Evolutionary conservation across 2,329 filamentous ascomycete genomes (phyloP).

Genomic region (Pseudopyricularia cyperi): DNA sequence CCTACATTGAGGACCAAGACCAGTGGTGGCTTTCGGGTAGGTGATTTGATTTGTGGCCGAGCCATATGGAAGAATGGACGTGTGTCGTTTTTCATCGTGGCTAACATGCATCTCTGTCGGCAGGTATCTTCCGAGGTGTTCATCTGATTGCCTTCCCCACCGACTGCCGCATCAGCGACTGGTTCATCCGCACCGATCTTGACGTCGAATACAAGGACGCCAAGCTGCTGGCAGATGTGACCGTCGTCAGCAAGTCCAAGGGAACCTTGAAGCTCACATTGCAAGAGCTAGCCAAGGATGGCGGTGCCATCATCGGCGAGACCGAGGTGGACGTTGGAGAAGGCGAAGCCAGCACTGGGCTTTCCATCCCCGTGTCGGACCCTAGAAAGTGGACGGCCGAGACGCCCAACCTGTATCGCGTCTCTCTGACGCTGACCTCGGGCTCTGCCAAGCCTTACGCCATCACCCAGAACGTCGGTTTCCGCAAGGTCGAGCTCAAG

Average conservation of each 20-base stretch:
- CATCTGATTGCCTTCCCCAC: constrained; percentile 43
- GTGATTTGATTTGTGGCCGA: not conserved
- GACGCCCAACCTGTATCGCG: constrained; percentile 45
- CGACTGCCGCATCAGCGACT: constrained; percentile 38
- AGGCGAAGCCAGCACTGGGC: constrained; percentile 22
- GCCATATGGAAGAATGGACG: too few species aligned
- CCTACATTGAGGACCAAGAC: constrained; percentile 58
- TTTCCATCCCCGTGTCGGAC: constrained; percentile 30
- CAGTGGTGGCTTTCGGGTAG: constrained; percentile 53
- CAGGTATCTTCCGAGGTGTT: constrained; percentile 54
- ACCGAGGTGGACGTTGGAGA: constrained; percentile 12
- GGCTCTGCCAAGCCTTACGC: constrained; percentile 17
- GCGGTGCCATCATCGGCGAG: constrained; percentile 10
- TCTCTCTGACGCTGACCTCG: constrained; percentile 27
- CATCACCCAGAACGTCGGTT: constrained; percentile 44
- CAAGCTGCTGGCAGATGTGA: constrained; percentile 33
- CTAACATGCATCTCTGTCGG: not conserved
- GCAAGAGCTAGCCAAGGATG: constrained; percentile 18
- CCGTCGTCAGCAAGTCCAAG: constrained; percentile 20
- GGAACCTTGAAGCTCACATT: constrained; percentile 28
- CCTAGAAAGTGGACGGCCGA: constrained; percentile 59
- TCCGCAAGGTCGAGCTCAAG: constrained; percentile 50
- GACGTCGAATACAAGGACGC: constrained; percentile 37
- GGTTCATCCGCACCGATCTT: constrained; percentile 40
- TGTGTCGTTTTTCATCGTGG: too few species aligned